Conservation (phyloP, 371 early-diverging fungal species). For the Globomyces sp. region DNA sequence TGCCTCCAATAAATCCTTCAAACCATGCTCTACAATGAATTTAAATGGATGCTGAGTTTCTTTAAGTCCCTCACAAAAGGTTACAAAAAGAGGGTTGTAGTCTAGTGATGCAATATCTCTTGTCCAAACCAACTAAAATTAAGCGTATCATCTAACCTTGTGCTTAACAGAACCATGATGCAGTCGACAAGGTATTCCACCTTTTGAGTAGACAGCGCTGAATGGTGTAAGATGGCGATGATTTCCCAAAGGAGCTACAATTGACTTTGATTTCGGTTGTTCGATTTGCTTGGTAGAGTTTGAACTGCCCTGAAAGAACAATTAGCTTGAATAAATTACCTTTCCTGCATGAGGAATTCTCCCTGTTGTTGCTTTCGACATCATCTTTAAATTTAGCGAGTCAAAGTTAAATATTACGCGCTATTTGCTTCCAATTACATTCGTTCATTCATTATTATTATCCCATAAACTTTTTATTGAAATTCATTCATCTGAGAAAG, state of each 20-base stretch:
- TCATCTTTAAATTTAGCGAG: neutral
- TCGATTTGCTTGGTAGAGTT: constrained; percentile 6
- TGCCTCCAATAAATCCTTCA: constrained; percentile 22
- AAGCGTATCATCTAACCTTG: constrained; percentile 24
- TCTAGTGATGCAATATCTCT: constrained; percentile 21
- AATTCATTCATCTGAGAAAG: too few relatives aligned
- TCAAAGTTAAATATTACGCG: neutral
- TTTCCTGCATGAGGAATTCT: neutral
- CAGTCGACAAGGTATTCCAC: constrained; percentile 42
- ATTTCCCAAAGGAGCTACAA: constrained; percentile 32
- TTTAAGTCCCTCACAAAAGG: constrained; percentile 39
- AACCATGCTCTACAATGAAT: constrained; percentile 32
- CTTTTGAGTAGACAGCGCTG: constrained; percentile 39
- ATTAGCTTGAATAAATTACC: neutral
- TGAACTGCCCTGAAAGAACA: neutral
- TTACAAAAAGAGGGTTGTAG: constrained; percentile 42
- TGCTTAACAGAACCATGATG: constrained; percentile 49
- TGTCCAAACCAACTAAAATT: constrained; percentile 31
- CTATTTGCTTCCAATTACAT: neutral
- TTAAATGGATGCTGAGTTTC: constrained; percentile 45
- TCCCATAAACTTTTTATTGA: neutral
- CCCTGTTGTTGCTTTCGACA: constrained; percentile 12
- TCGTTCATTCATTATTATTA: neutral
- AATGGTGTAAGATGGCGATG: constrained; percentile 34
- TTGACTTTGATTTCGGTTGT: neutral